Evolutionary conservation across 371 early-diverging fungal species (phyloP).

Genomic region (Mucor ambiguus): DNA sequence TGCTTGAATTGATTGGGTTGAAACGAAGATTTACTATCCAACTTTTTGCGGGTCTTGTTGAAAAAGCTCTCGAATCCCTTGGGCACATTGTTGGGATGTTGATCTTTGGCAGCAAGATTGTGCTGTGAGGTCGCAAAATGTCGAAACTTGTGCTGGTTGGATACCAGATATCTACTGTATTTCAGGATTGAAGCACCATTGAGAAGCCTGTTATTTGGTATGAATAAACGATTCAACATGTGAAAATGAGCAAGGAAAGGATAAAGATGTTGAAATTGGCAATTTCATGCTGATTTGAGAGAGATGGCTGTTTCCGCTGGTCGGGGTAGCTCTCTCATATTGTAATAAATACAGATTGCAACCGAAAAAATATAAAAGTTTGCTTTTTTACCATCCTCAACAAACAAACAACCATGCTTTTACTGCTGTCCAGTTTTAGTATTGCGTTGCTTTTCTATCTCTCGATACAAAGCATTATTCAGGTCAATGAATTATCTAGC

Average conservation of each 20-base stretch:
- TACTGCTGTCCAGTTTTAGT: conserved; percentile 2
- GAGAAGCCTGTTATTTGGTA: neutral
- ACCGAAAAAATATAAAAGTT: neutral
- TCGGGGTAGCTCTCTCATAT: neutral
- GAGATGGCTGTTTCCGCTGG: neutral
- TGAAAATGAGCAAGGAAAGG: neutral
- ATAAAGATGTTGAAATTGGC: neutral
- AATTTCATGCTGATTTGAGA: neutral
- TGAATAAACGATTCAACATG: neutral
- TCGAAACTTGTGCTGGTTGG: neutral
- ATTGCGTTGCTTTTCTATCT: neutral
- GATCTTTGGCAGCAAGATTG: neutral
- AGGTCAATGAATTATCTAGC: neutral
- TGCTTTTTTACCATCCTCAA: neutral
- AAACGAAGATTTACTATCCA: neutral
- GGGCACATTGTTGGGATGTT: neutral
- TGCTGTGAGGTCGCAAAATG: neutral
- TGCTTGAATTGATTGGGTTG: neutral
- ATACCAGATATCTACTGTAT: neutral
- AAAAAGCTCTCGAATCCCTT: conserved; percentile 16
- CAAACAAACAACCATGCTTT: conserved; percentile 14
- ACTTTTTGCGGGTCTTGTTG: neutral
- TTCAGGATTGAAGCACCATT: neutral
- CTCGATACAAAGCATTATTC: neutral
- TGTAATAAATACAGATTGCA: neutral